Percentiles rank a stretch among this genome's conserved stretches.
Conservation (phyloP, 345 rosid genomes). For the Nasturtium officinale region DNA sequence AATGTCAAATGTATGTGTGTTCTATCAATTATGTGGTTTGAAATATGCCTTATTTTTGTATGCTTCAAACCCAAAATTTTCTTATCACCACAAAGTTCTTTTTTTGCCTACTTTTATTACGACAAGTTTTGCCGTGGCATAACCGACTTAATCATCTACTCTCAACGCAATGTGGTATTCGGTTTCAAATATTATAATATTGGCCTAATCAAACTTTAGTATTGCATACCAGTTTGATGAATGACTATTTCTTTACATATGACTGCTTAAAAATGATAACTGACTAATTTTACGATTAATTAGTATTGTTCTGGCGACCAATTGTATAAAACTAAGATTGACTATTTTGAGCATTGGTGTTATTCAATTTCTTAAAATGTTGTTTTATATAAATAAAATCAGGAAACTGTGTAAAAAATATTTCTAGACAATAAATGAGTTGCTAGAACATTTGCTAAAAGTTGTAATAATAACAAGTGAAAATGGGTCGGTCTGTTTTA, state of each 20-base stretch:
- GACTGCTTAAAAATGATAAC: background rate
- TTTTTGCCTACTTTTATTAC: background rate
- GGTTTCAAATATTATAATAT: background rate
- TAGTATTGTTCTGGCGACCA: background rate
- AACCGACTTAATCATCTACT: background rate
- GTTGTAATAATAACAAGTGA: constrained; percentile 34
- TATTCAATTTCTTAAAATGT: background rate
- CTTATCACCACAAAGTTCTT: background rate
- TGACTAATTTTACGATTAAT: background rate
- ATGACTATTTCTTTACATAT: background rate
- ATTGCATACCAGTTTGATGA: background rate
- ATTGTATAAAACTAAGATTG: background rate
- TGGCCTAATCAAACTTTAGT: background rate
- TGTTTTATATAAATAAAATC: background rate
- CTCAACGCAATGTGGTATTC: background rate
- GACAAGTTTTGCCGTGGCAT: background rate
- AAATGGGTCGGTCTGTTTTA: constrained; percentile 31
- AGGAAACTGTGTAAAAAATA: constrained; percentile 2
- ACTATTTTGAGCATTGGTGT: background rate
- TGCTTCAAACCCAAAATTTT: background rate
- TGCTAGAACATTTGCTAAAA: constrained; percentile 35
- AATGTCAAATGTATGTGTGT: constrained; percentile 1
- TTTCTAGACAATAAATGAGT: constrained; percentile 26
- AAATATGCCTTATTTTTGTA: background rate
- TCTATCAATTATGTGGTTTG: constrained; percentile 16